Evolutionary conservation across 108 stramenopile species (phyloP), one percentile per base, ranked within the genome.

Genomic region (Nitzschia sp.): DNA sequence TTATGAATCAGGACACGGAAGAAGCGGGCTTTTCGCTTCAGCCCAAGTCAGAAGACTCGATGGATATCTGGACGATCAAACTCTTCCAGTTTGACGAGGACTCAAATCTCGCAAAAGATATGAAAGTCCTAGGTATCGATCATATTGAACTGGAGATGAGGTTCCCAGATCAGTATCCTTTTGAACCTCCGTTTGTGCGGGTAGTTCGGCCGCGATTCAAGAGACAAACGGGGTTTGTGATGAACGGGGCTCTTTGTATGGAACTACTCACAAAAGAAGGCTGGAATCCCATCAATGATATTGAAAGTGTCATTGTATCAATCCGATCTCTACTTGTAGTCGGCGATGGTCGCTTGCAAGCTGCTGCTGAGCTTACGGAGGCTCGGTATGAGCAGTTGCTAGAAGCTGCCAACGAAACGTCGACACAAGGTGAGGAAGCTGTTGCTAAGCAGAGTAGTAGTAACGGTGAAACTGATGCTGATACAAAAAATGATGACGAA

Each of bases 201-300:
- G 92, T 96, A 21, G 91, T 92, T 36, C 68, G 70, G 36, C 95
- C 95, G 6, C 70, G 91, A 48, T 96, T 96, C 89, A 91, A 94
- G 67, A 74, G 86, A 42, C 90, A 92, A 68, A 95, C 93, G 4
- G 95, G 95, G n/a, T 96, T 95, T 68, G 94, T 96, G 29, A 95
- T 96, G 88, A 93, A 92, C 69, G 95, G 95, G 38, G 95, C 95
- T 30, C 80, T 96, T 31, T 96, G 95, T 57, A 94, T 95, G 92
- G 95, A 96, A 75, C 79, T 96, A 18, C 78, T 96, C 46, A 96
- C 94, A 32, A 94, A 90, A 38, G 89, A 96, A 48, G 95, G 95
- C 33, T 96, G 95, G 95, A 96, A 94, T 54, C 93, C 95, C 5
- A 83, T 94, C 53, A 96, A 96, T 64, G 95, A 96, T 63, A 96